Evolutionary conservation across 495 filamentous ascomycete species (phyloP).

Genomic region (Penicillium waksmanii): DNA sequence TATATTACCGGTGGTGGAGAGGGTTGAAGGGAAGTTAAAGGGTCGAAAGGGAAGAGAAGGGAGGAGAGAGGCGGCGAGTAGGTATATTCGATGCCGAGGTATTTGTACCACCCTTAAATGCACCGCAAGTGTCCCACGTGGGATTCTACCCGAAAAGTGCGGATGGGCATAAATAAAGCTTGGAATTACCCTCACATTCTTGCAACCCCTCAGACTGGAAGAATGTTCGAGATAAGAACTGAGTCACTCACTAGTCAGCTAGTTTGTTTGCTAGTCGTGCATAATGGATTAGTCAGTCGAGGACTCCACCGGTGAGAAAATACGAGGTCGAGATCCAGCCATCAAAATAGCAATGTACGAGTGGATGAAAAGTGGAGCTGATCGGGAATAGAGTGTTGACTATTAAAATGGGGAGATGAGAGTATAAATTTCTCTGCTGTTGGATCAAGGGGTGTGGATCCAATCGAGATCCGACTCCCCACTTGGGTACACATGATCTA

Average conservation of each 20-base stretch:
- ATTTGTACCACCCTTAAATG: neutral
- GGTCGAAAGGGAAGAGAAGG: neutral
- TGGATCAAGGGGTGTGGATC: no score
- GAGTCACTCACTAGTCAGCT: neutral
- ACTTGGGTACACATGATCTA: no score
- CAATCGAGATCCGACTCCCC: no score
- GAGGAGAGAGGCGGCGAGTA: neutral
- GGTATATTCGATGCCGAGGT: neutral
- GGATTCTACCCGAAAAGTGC: neutral
- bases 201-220: neutral
- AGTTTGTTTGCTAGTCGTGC: neutral
- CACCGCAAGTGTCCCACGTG: neutral
- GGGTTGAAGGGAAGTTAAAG: neutral
- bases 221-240: neutral
- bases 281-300: neutral
- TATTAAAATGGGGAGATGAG: no score
- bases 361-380: no score
- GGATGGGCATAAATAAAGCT: neutral
- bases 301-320: neutral
- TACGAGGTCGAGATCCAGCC: neutral
- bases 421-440: no score
- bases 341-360: no score
- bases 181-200: neutral
- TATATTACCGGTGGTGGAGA: neutral
- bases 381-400: no score